phyloP scores from a whole-genome alignment of 257 asterid species.

The Nicotiana undulata region DNA sequence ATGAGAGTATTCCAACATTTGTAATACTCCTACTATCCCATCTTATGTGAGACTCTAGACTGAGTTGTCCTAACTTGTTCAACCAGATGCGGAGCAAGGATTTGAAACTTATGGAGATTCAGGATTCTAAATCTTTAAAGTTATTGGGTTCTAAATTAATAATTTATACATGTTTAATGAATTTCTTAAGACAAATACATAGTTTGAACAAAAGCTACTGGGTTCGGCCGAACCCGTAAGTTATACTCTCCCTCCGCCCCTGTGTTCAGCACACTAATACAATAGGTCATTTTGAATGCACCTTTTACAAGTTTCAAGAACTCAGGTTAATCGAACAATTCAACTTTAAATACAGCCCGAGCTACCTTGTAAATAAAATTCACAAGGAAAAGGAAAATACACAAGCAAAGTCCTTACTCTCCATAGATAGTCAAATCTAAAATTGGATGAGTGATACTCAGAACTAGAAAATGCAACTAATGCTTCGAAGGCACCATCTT shows the following conservation, averaged over 20 bases:
- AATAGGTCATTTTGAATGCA: not conserved
- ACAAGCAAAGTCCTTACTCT: not conserved
- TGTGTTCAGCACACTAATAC: not conserved
- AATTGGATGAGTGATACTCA: not conserved
- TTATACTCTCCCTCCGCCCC: no score
- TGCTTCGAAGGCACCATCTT: not conserved
- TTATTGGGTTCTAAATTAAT: no score
- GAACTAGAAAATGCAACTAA: not conserved
- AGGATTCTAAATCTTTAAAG: no score
- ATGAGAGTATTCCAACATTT: not conserved
- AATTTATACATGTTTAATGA: no score
- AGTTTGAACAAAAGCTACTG: no score
- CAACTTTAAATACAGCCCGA: not conserved
- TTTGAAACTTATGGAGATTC: no score
- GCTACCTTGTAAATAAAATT: not conserved
- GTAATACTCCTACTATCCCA: not conserved
- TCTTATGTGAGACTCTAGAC: not conserved
- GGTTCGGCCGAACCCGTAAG: no score
- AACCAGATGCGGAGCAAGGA: no score
- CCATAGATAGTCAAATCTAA: not conserved
- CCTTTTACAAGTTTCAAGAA: not conserved
- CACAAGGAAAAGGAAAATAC: not conserved
- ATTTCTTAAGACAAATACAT: no score
- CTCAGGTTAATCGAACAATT: not conserved
- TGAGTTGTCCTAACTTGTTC: not conserved